These are phyloP conservation scores for Rhizopus microsporus DNA, from an alignment of 371 early-diverging fungal species.

Conservation along the genomic window DNA sequence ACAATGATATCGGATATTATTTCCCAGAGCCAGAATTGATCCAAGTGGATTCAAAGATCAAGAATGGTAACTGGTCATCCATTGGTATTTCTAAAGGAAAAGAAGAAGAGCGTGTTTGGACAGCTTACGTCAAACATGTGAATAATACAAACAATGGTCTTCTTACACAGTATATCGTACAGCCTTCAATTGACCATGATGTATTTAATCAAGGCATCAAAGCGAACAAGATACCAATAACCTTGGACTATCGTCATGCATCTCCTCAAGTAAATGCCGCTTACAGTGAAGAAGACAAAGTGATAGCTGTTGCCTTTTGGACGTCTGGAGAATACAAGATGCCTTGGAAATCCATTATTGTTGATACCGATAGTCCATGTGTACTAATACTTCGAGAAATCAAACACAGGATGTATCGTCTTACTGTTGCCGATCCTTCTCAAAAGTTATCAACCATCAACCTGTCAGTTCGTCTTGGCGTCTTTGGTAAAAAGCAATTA, in stretches of 20 bases:
- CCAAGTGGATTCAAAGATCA: constrained; percentile 19
- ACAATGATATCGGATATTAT: constrained; percentile 31
- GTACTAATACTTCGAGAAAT: constrained; percentile 13
- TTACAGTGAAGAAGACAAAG: constrained; percentile 17
- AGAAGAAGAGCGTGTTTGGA: constrained; percentile 17
- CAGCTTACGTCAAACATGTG: constrained; percentile 24
- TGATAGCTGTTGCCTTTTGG: constrained; percentile 33
- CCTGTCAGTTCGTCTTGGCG: constrained; percentile 9
- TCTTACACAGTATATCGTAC: constrained; percentile 24
- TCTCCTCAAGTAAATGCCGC: constrained; percentile 27
- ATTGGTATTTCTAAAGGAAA: constrained; percentile 31
- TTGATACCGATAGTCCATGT: constrained; percentile 13
- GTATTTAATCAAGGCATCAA: constrained; percentile 6
- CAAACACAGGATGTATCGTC: background rate
- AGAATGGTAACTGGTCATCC: constrained; percentile 15
- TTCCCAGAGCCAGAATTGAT: constrained; percentile 18
- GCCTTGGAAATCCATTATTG: constrained; percentile 17
- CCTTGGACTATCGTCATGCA: constrained; percentile 13
- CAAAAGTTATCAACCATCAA: constrained; percentile 19
- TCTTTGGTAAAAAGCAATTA: background rate
- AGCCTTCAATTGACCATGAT: constrained; percentile 18
- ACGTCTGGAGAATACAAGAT: constrained; percentile 19
- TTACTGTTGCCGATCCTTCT: constrained; percentile 29
- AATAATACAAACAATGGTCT: background rate
- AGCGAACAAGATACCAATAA: constrained; percentile 6